Evolutionary conservation across 345 rosid species (phyloP).

Genomic region (Gossypium australe): DNA sequence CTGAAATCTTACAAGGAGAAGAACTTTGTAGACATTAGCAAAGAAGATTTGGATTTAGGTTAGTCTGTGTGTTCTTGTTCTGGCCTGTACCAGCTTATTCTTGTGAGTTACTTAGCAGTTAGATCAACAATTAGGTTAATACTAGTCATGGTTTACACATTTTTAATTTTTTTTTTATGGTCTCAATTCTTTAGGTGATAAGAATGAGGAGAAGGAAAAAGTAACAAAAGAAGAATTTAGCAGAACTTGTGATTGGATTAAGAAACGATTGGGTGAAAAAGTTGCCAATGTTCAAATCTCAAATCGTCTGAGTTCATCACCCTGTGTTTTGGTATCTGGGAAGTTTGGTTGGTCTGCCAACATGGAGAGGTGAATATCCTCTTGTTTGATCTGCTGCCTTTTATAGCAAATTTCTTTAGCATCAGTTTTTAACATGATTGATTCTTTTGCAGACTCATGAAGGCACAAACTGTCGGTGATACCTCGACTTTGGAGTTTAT

Average conservation of each 20-base stretch:
- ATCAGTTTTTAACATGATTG: constrained; percentile 3
- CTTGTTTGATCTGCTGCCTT: background rate
- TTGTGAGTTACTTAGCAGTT: background rate
- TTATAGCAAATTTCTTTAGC: background rate
- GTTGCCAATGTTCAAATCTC: constrained; percentile 91
- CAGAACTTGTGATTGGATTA: constrained; percentile 94
- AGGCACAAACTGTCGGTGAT: constrained; percentile 84
- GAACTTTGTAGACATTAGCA: constrained; percentile 92
- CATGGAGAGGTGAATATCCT: constrained; percentile 73
- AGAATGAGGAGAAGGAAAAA: constrained; percentile 85
- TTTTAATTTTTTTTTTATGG: constrained; percentile 1
- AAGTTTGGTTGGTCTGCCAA: constrained; percentile 99
- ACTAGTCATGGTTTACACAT: background rate
- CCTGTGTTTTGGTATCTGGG: constrained; percentile 91
- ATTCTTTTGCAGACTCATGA: constrained; percentile 66
- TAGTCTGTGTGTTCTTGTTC: constrained; percentile 16
- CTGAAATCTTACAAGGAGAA: constrained; percentile 91
- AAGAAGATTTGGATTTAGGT: constrained; percentile 96
- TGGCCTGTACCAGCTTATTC: background rate
- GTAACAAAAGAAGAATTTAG: constrained; percentile 72
- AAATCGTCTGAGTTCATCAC: constrained; percentile 84
- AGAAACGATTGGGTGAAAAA: constrained; percentile 76
- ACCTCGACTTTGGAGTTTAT: constrained; percentile 78
- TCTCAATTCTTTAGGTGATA: constrained; percentile 54
- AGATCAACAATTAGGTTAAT: background rate